Conservation (phyloP, 371 early-diverging fungal genomes). For the Mortierella sp. region DNA sequence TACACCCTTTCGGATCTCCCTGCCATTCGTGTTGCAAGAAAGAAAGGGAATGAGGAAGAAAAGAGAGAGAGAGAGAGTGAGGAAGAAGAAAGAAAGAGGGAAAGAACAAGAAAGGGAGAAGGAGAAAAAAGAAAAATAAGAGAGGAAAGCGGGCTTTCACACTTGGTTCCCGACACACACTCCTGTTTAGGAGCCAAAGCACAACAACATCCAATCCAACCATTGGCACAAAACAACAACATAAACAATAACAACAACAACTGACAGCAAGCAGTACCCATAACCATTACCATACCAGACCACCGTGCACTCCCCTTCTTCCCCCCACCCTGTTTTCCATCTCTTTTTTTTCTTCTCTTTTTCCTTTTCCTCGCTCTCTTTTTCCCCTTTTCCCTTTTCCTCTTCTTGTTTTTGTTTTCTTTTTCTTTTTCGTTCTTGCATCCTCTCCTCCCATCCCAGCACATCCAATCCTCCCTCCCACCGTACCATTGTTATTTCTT, state of each 20-base stretch:
- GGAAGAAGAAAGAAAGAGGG: background rate
- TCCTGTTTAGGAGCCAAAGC: background rate
- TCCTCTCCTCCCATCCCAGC: conserved; percentile 6
- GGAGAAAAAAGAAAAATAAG: background rate
- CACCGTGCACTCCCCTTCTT: background rate
- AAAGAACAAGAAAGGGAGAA: background rate
- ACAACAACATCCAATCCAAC: background rate
- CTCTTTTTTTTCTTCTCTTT: background rate
- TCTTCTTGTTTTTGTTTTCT: background rate
- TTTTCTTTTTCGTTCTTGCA: conserved; percentile 2
- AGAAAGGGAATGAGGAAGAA: background rate
- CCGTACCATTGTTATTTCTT: background rate
- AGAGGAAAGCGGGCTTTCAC: conserved; percentile 5
- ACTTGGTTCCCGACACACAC: background rate
- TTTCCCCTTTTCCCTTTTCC: background rate
- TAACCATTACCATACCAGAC: background rate
- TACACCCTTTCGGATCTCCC: background rate
- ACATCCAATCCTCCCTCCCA: conserved; percentile 10
- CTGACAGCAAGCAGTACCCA: background rate
- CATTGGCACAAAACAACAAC: conserved; percentile 10
- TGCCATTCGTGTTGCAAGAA: background rate
- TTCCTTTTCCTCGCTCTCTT: background rate
- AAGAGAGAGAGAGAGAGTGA: background rate
- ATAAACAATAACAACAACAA: background rate
- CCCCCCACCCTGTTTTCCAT: background rate